A percentile compares a stretch with the other conserved stretches of the same genome.
These are phyloP conservation scores for Mucor piriformis DNA, from an alignment of 371 early-diverging fungal species.

Conservation along the genomic window DNA sequence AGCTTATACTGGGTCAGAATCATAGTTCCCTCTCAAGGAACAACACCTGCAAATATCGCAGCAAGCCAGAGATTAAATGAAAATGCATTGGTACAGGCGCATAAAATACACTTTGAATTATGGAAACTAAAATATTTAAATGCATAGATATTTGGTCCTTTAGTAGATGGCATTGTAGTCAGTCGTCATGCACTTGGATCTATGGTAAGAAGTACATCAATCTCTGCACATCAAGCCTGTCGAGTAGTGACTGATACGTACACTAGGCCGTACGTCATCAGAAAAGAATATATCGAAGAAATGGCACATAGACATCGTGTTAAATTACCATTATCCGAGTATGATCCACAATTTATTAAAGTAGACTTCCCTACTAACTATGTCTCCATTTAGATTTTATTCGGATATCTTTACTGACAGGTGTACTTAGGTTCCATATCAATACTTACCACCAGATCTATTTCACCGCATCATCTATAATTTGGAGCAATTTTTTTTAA, in stretches of 20 bases:
- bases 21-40: slow-evolving; percentile 31
- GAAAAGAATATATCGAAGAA: slow-evolving; percentile 64
- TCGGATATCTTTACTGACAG: slow-evolving; percentile 22
- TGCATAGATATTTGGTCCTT: slow-evolving; percentile 67
- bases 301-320: slow-evolving; percentile 54
- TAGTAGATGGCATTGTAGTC: slow-evolving; percentile 74
- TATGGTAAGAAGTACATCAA: slow-evolving; percentile 72
- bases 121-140: background rate
- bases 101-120: background rate
- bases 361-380: background rate
- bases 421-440: too few species aligned
- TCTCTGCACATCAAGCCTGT: slow-evolving; percentile 68
- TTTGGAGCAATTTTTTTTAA: too few species aligned
- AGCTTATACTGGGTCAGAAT: slow-evolving; percentile 65
- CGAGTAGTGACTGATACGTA: slow-evolving; percentile 60
- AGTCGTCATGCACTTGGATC: slow-evolving; percentile 69
- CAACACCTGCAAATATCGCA: slow-evolving; percentile 26
- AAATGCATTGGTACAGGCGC: slow-evolving; percentile 57
- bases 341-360: background rate
- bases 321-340: slow-evolving; percentile 56
- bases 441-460: too few species aligned
- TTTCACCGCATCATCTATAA: too few species aligned
- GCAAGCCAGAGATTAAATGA: slow-evolving; percentile 48
- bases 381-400: slow-evolving; percentile 17
- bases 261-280: slow-evolving; percentile 58